Percentiles rank a stretch among this genome's conserved stretches.
These are phyloP conservation scores for Boletus rubescentipes DNA, from an alignment of 768 basidiomycete genomes.

Conservation along the genomic window DNA sequence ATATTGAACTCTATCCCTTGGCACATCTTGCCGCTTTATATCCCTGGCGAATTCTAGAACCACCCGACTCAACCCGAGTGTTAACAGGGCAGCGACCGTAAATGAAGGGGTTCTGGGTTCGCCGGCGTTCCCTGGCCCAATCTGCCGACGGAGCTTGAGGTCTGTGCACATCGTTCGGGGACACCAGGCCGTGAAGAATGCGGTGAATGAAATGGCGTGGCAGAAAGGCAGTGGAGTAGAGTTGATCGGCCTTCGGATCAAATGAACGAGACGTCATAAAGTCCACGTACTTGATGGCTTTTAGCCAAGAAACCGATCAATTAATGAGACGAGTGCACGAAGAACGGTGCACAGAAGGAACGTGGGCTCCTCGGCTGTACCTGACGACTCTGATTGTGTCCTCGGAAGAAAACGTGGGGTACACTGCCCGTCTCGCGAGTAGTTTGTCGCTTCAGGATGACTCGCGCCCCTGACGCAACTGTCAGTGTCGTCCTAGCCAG, in stretches of 20 bases:
- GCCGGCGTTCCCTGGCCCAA: neutral
- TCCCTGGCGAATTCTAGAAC: neutral
- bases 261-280: neutral
- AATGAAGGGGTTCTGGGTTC: neutral
- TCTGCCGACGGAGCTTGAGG: neutral
- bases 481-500: neutral
- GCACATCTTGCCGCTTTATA: conserved; percentile 16
- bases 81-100: neutral
- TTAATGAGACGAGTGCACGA: neutral
- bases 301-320: neutral
- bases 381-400: too few relatives aligned
- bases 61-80: neutral
- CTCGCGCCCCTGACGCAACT: neutral
- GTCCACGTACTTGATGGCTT: neutral
- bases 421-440: neutral
- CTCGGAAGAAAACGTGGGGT: neutral
- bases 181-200: conserved; percentile 1
- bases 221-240: neutral
- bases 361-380: neutral
- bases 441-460: neutral
- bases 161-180: conserved; percentile 4
- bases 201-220: neutral
- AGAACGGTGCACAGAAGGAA: neutral
- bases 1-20: neutral
- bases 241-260: conserved; percentile 12